Evolutionary conservation across 2,329 filamentous ascomycete species (phyloP), one percentile per base, ranked within the genome.

Genomic region (Geoglossum cookeanum): DNA sequence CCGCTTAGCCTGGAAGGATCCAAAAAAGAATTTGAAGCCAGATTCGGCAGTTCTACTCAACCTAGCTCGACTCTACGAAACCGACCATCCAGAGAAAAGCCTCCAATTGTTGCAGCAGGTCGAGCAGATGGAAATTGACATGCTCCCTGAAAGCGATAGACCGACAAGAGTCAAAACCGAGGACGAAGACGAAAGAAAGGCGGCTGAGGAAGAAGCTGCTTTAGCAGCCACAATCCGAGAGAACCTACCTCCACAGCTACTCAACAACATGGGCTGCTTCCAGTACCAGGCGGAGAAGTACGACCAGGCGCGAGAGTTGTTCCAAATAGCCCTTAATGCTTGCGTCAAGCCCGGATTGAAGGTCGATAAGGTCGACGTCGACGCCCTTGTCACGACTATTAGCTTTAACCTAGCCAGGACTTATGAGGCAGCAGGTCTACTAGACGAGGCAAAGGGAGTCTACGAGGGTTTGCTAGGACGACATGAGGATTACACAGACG

Each of bases 191-290:
- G 37, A 30, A 35, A 15, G n/a, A 9, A 42, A 42, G 39, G 13
- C 13, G 39, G 68, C 72, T 1, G 75, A 79, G 17, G 81, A 87
- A 56, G 79, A 84, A 58, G 76, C 74, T 2, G 76, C 79, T 33
- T 71, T 79, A 58, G 78, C 78, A 57, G 73, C 74, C 27, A 75
- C 77, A 15, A 75, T 94, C 32, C 83, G 89, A 57, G 86, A 90
- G 66, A 76, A 84, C 59, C 74, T 98, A 1, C 87, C 90, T 0
- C 92, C 92, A 3, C 89, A 95, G 65, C 76, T 97, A 1, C 77
- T 98, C 48, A 98, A 97, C 75, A 98, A 98, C 68, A 94, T 97
- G 67, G 92, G 87, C 4, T 96, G 90, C 69, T 97, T 97, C 71
- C 81, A 94, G 63, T 96, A 88, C 63, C 89, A 95, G 66, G 78